A percentile compares a stretch with the other conserved stretches of the same genome.
Evolutionary conservation across 306 rosid genomes (phyloP).

Genomic region (Amphicarpaea edgeworthii): DNA sequence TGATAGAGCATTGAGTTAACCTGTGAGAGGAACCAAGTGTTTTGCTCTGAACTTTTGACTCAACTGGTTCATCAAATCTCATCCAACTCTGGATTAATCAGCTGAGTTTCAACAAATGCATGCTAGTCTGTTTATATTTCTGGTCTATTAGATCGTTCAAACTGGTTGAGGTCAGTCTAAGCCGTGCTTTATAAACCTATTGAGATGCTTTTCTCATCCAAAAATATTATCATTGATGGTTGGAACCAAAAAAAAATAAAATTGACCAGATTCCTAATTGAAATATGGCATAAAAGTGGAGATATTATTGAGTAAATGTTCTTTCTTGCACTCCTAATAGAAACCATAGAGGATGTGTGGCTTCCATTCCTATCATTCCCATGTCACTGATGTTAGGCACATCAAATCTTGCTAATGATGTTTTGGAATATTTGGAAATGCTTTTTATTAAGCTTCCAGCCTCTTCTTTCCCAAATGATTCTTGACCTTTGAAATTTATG

Average conservation of each 20-base stretch:
- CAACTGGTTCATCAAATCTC: neutral
- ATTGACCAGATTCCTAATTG: neutral
- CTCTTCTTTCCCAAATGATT: neutral
- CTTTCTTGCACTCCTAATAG: neutral
- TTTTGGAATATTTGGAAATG: constrained; percentile 5
- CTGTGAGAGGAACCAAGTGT: constrained; percentile 7
- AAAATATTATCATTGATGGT: neutral
- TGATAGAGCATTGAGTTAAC: neutral
- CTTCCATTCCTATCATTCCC: neutral
- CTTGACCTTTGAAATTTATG: neutral
- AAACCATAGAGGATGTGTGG: neutral
- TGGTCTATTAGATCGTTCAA: neutral
- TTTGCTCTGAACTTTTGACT: neutral
- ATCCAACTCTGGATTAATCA: neutral
- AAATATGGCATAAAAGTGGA: neutral
- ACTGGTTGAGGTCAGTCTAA: neutral
- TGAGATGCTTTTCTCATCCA: neutral
- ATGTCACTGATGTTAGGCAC: neutral
- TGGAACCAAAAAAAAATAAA: neutral
- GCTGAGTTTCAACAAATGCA: neutral
- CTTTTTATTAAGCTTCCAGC: neutral
- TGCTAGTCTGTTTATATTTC: neutral
- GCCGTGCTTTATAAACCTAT: neutral
- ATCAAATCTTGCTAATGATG: constrained; percentile 3
- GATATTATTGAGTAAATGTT: neutral